Conservation (phyloP, 2,329 filamentous ascomycete genomes). For the Diaporthe vexans region DNA sequence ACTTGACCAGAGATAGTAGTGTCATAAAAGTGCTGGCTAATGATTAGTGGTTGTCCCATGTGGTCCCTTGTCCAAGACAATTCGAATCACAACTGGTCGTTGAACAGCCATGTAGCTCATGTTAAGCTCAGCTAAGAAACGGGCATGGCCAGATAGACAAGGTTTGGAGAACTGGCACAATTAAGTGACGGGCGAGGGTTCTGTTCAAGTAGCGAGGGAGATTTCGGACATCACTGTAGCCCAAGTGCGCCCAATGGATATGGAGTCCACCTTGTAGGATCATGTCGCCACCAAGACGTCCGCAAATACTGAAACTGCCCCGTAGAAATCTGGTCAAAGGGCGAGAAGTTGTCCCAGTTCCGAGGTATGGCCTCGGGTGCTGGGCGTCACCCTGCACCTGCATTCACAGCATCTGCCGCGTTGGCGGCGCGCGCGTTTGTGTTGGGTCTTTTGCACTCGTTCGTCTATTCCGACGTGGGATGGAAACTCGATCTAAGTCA, state of each 20-base stretch:
- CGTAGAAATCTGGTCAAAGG: neutral
- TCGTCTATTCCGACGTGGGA: slow-evolving; percentile 41
- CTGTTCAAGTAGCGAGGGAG: neutral
- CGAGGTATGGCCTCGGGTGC: neutral
- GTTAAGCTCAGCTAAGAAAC: too few species aligned
- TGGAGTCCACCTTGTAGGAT: neutral
- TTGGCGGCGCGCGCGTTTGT: neutral
- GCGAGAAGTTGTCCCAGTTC: neutral
- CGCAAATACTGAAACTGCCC: neutral
- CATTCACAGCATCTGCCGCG: neutral
- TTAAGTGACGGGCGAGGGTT: neutral
- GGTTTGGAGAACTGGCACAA: neutral
- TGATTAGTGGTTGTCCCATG: neutral
- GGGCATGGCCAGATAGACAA: neutral
- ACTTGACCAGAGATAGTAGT: neutral
- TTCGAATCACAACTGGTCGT: neutral
- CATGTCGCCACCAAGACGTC: neutral
- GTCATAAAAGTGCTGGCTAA: neutral
- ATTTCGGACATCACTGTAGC: too few species aligned
- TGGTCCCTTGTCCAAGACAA: neutral
- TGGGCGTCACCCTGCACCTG: neutral
- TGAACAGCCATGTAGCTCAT: too few species aligned
- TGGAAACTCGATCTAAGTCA: slow-evolving; percentile 39
- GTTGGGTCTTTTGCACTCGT: slow-evolving; percentile 39
- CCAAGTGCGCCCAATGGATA: neutral